A percentile compares a stretch with the other conserved stretches of the same genome.
Conservation (phyloP, 2,329 filamentous ascomycete species). For the Colletotrichum filicis region DNA sequence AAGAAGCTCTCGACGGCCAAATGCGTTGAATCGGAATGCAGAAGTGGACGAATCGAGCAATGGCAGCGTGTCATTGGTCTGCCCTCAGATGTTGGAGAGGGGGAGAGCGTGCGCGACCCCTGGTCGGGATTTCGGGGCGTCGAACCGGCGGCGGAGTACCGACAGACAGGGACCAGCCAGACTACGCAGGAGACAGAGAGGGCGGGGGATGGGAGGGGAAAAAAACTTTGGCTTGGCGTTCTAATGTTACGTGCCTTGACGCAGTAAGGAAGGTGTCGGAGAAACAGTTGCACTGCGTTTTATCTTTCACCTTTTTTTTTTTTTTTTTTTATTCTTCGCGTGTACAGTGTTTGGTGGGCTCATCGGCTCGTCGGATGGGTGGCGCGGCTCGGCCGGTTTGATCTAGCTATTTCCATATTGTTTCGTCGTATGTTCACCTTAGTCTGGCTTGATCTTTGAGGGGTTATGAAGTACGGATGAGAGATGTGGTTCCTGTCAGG, state of each 20-base stretch:
- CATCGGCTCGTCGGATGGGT: background rate
- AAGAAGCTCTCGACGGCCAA: background rate
- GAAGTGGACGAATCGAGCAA: background rate
- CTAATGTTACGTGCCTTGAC: background rate
- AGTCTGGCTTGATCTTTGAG: background rate
- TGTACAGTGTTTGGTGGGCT: background rate
- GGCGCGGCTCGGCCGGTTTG: background rate
- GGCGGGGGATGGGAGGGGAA: background rate
- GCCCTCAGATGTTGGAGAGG: background rate
- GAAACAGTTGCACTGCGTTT: constrained; percentile 5
- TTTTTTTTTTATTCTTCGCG: background rate
- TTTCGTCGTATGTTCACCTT: background rate
- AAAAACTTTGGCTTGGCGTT: background rate
- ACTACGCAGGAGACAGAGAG: background rate
- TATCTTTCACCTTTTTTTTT: background rate
- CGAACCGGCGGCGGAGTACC: constrained; percentile 26
- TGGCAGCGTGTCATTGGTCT: constrained; percentile 20
- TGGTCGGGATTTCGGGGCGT: constrained; percentile 30
- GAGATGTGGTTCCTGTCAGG: background rate
- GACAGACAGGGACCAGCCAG: constrained; percentile 5
- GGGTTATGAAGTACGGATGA: background rate
- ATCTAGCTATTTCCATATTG: background rate
- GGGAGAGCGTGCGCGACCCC: background rate
- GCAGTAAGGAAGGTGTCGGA: constrained; percentile 1
- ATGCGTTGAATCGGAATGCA: background rate